Conservation (phyloP, 768 basidiomycete genomes). For the Coprinellus micaceus region DNA sequence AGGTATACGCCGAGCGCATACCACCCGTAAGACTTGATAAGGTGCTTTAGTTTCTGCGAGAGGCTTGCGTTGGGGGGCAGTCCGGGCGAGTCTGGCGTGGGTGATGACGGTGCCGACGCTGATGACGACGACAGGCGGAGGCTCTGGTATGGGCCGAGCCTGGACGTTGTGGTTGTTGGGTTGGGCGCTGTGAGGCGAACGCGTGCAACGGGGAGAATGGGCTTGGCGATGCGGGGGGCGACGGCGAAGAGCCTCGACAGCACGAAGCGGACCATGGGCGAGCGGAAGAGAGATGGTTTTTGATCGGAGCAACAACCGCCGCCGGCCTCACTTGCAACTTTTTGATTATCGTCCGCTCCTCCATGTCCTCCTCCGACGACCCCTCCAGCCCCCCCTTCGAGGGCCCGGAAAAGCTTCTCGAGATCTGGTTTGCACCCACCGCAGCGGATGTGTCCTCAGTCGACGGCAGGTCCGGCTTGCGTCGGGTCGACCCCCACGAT, state of each 20-base stretch:
- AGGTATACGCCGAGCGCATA: conserved; percentile 92
- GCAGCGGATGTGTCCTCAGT: conserved; percentile 48
- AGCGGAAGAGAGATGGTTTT: neutral
- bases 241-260: conserved; percentile 23
- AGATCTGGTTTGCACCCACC: conserved; percentile 94
- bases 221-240: conserved; percentile 12
- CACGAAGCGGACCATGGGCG: conserved; percentile 26
- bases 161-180: conserved; percentile 6
- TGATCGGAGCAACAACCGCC: neutral
- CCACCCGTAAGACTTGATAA: conserved; percentile 93
- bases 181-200: conserved; percentile 8
- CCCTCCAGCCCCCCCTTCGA: conserved; percentile 63
- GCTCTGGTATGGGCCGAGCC: neutral
- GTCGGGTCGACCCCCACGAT: conserved; percentile 64
- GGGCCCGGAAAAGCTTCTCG: conserved; percentile 92
- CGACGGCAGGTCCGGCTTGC: conserved; percentile 62
- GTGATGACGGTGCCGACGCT: conserved; percentile 12
- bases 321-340: neutral
- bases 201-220: conserved; percentile 12
- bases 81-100: neutral
- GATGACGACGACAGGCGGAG: conserved; percentile 11
- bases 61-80: conserved; percentile 52
- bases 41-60: conserved; percentile 69
- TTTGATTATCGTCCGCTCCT: neutral
- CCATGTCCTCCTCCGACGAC: conserved; percentile 23